phyloP scores from a whole-genome alignment of 176 grass and related monocot genomes.

The Elymus sibiricus region DNA sequence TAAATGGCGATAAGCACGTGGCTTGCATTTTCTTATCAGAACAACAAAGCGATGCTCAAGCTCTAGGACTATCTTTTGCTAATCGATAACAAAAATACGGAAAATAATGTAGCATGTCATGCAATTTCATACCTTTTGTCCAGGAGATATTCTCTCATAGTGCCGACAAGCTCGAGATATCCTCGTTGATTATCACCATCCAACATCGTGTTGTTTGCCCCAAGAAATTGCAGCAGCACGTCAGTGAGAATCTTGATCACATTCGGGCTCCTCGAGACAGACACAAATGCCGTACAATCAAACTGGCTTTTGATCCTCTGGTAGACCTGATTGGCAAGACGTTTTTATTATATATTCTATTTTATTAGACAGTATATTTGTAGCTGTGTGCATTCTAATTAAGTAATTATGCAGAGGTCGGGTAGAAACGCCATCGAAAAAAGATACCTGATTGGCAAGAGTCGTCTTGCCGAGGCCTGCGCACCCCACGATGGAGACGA shows the following conservation, averaged over 20 bases:
- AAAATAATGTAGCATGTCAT: not conserved
- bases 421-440: no score
- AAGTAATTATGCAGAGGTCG: no score
- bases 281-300: conserved; percentile 14
- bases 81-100: no score
- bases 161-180: not conserved
- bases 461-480: conserved; percentile 42
- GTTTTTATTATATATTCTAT: no score
- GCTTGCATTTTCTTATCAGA: no score
- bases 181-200: not conserved
- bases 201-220: not conserved
- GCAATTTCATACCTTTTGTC: conserved; percentile 13
- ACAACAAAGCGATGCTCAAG: no score
- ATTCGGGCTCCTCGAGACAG: not conserved
- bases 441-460: conserved; percentile 17
- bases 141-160: conserved; percentile 9
- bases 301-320: conserved; percentile 16
- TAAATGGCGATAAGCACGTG: no score
- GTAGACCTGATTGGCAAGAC: not conserved
- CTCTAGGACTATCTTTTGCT: no score
- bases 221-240: not conserved
- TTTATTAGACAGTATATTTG: no score
- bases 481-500: conserved; percentile 27
- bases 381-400: no score
- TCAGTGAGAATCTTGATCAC: conserved; percentile 7